Percentiles rank a stretch among this genome's conserved stretches.
Conservation (phyloP, 768 basidiomycete genomes). For the Tephrocybe sp. region DNA sequence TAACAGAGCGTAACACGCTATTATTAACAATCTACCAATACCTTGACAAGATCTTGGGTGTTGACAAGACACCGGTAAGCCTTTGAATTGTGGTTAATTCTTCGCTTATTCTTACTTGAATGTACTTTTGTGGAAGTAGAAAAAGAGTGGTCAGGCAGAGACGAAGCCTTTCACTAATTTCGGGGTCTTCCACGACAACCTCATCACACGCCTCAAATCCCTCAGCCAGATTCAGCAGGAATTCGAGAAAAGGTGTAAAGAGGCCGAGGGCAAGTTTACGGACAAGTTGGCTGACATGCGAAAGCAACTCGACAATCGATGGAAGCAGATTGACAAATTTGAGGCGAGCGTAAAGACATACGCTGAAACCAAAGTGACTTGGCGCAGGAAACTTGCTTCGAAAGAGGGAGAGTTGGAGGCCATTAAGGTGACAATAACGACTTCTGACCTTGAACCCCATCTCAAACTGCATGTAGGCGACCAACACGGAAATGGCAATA, state of each 20-base stretch:
- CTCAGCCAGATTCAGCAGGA: constrained; percentile 82
- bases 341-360: constrained; percentile 82
- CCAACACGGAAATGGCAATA: constrained; percentile 70
- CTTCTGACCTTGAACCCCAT: neutral
- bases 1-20: constrained; percentile 91
- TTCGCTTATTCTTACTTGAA: neutral
- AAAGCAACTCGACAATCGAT: constrained; percentile 84
- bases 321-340: constrained; percentile 93
- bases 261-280: constrained; percentile 67
- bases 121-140: constrained; percentile 44
- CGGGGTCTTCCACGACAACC: constrained; percentile 90
- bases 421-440: constrained; percentile 60
- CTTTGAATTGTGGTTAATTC: neutral
- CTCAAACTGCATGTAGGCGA: constrained; percentile 43
- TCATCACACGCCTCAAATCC: constrained; percentile 83
- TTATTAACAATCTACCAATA: constrained; percentile 93
- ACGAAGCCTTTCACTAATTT: constrained; percentile 96
- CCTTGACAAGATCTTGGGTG: constrained; percentile 90
- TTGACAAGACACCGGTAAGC: constrained; percentile 82
- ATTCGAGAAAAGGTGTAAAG: constrained; percentile 85
- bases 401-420: constrained; percentile 92
- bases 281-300: constrained; percentile 80
- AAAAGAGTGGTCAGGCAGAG: constrained; percentile 74
- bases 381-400: constrained; percentile 78
- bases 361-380: constrained; percentile 76